phyloP scores from a whole-genome alignment of 176 grass and related monocot genomes.

The Tuctoria greenei region DNA sequence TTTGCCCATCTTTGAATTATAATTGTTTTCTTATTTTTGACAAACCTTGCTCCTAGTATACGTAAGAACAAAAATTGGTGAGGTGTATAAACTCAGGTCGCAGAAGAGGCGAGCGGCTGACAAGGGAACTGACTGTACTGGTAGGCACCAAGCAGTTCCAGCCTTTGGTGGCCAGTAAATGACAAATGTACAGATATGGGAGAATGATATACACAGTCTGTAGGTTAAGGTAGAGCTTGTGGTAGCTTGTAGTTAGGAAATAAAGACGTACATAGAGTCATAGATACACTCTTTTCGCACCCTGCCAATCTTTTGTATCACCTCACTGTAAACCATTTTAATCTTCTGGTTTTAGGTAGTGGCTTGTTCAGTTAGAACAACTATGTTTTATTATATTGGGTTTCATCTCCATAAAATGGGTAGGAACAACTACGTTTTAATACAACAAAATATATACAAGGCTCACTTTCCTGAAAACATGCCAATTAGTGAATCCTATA shows the following conservation, averaged over 20 bases:
- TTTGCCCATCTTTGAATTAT: conserved; percentile 19
- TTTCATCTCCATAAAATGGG: too few relatives aligned
- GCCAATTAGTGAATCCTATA: neutral
- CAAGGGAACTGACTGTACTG: conserved; percentile 43
- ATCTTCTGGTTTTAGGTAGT: conserved; percentile 41
- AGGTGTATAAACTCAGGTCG: conserved; percentile 25
- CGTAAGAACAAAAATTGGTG: conserved; percentile 15
- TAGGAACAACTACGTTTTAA: neutral
- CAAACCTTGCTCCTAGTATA: conserved; percentile 24
- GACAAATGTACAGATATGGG: conserved; percentile 82
- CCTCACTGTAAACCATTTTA: conserved; percentile 36
- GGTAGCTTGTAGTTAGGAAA: conserved; percentile 55
- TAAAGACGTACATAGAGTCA: conserved; percentile 80
- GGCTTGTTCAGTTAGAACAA: conserved; percentile 22
- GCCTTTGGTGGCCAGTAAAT: conserved; percentile 37
- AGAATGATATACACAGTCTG: conserved; percentile 47
- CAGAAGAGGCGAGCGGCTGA: conserved; percentile 33
- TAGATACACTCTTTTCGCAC: conserved; percentile 57
- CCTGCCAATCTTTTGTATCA: conserved; percentile 44
- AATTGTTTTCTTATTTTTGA: conserved; percentile 25
- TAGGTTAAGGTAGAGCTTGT: conserved; percentile 48
- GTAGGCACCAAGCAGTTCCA: conserved; percentile 38
- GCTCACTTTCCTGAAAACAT: neutral
- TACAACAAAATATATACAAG: neutral
- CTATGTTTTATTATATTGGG: neutral